Evolutionary conservation across 75 land plant species (phyloP), one percentile per base, ranked within the genome.

Genomic region (Isoetes taiwanensis): DNA sequence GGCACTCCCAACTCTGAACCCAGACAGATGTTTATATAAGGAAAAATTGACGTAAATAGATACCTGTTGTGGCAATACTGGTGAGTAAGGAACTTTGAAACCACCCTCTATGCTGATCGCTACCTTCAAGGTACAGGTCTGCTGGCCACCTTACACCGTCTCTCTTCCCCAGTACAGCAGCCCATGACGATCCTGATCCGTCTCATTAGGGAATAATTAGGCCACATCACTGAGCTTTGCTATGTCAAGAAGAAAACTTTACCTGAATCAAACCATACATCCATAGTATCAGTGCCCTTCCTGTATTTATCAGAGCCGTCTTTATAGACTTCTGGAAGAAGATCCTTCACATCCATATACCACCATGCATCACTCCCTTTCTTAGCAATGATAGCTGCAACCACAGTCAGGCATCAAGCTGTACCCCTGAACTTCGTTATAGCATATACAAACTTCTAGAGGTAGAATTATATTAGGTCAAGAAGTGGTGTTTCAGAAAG

Each of bases 211-310:
- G 39, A 10, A 10, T 10, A 10, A 10, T 37, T 10, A 37, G 39
- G 14, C 14, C 39, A 37, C 12, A 10, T 10, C 39, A 37, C 12
- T 9, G 17, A 48, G 8, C 9, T 48, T 19, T 14, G 17, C 52
- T 12, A 17, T 48, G 17, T 19, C 52, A 9, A 48, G 17, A 17
- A 48, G 52, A 10, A 19, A 48, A 19, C 6, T 9, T 20, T 70
- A 89, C 99, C 99, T 54, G 99, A 89, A 59, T 94, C 99, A 78
- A 94, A 94, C 99, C 99, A 94, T 32, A 89, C 99, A 78, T 94
- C 99, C 99, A 94, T 94, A 24, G 96, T 89, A 67, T 88, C 99
- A 39, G 73, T 89, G 17, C 99, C 99, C 54, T 81, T 88, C 31
- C 60, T 66, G 64, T 88, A 94, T 0, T 79, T 72, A 3, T 70